Conservation (phyloP, 1,139 yeast species). For the Candida sp. region DNA sequence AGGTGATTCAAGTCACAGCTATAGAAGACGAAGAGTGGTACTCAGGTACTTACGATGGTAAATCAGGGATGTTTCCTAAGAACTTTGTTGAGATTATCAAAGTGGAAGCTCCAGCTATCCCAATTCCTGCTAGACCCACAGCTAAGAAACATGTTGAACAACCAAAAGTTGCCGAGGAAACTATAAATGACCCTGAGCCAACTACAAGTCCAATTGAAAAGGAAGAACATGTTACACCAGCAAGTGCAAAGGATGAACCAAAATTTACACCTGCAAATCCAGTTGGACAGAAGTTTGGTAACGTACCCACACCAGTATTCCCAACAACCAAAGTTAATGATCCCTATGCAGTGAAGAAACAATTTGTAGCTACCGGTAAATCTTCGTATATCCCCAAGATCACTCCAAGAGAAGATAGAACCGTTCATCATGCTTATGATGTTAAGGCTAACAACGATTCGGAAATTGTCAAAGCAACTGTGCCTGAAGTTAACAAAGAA, state of each 20-base stretch:
- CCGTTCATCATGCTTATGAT: constrained; percentile 27
- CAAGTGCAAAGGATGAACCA: background rate
- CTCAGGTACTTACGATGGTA: constrained; percentile 58
- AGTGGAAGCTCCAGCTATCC: constrained; percentile 9
- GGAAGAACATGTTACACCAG: constrained; percentile 8
- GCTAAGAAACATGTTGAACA: constrained; percentile 4
- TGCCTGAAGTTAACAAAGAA: constrained; percentile 14
- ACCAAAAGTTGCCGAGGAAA: background rate
- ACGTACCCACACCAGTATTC: constrained; percentile 20
- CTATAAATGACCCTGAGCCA: background rate
- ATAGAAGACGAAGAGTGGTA: constrained; percentile 92
- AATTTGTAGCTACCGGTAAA: constrained; percentile 38
- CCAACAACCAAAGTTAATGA: constrained; percentile 30
- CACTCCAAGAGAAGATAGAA: constrained; percentile 39
- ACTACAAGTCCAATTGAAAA: background rate
- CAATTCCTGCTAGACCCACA: constrained; percentile 10
- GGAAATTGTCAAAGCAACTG: constrained; percentile 22
- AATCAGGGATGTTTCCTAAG: constrained; percentile 83
- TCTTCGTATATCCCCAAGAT: constrained; percentile 45
- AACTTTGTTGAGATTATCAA: constrained; percentile 60
- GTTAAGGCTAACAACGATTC: constrained; percentile 17
- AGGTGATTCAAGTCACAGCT: constrained; percentile 66
- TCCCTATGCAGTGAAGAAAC: constrained; percentile 43
- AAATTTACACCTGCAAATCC: background rate
- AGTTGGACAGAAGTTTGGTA: constrained; percentile 2